Evolutionary conservation across 768 basidiomycete species (phyloP), one percentile per base, ranked within the genome.

Genomic region (Collybia mongolica): DNA sequence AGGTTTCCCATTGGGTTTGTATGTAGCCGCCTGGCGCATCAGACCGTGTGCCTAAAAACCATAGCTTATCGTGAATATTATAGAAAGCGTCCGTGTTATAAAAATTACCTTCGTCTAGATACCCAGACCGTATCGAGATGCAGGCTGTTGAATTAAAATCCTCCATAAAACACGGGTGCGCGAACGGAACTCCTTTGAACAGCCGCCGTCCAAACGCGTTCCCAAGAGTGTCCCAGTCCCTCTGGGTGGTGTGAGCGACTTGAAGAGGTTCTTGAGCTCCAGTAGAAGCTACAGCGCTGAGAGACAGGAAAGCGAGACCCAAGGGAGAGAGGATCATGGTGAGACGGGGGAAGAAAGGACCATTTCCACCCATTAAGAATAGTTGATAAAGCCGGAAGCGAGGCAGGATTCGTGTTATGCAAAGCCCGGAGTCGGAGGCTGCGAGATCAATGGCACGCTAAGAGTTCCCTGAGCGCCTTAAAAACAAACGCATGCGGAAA

Each of bases 1-100:
- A 84, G 1, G 77, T 77, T 53, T 81, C 82, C 77, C 77, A 82
- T 54, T 83, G 77, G 0, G 73, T 59, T 51, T 68, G 65, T 24
- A 70, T 68, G 47, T 68, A 72, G 4, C 56, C 66, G 18, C 61
- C 58, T 5, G 66, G 58, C 5, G 35, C n/a, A 20, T 54, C 54
- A 22, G 64, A 51, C 1, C 66, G 58, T n/a, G 7, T 19, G 26
- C 15, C 9, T 32, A n/a, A 18, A 18, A 29, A 32, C 14, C 11
- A 38, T 44, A 26, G 12, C n/a, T 32, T 18, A 43, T 19, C 29
- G 24, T 15, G 36, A 28, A 19, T 6, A 14, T 17, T 29, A 7
- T n/a, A 26, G 14, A 8, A 28, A 44, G 22, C 12, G 9, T 46
- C 24, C 37, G 7, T 7, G 18, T 28, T 23, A 22, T 19, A 43